Evolutionary conservation across 768 basidiomycete species (phyloP), one percentile per base, ranked within the genome.

Genomic region (Boletus pseudopeckii): DNA sequence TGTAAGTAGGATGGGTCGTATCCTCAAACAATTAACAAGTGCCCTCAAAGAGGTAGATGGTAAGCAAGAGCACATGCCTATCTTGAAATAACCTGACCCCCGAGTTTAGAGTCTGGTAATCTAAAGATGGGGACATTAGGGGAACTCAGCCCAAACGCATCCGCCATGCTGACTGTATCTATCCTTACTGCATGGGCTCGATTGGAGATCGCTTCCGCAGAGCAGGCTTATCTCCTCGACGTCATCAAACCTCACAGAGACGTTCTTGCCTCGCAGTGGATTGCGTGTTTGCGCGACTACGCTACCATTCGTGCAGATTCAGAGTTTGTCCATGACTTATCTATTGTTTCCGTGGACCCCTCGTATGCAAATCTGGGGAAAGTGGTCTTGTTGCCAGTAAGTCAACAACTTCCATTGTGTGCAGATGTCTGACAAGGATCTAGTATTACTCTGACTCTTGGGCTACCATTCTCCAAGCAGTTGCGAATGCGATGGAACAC

Each of bases 151-250:
- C 90, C 95, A 5, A 98, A 98, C 62, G 96, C 95, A 4, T 90
- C 93, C 0, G 88, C 93, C 37, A 96, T 97, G 91, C 73, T 99
- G 45, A 82, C 92, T 49, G 89, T 98, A 24, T 93, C 95, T 1
- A 90, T 91, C 1, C 74, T 98, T 36, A 90, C 93, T 1, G 96
- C 95, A 1, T 99, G 96, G 96, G 95, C 95, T 7, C 88, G 96
- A 66, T 76, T 99, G 15, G 83, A 92, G 64, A 80, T 92, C 4
- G 85, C 95, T 3, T 86, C 88, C 49, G 68, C 77, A 1, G 77
- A 82, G 32, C 92, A 94, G 63, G 61, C 69, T 2, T 98, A 97
- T 67, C 78, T 99, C 10, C 73, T 79, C 20, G 80, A 88, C 34
- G 90, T 99, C 2, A 80, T 98, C 42, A 82, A 85, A 55, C 93